phyloP scores from a whole-genome alignment of 2,329 filamentous ascomycete species.

The Monosporascus sp. region DNA sequence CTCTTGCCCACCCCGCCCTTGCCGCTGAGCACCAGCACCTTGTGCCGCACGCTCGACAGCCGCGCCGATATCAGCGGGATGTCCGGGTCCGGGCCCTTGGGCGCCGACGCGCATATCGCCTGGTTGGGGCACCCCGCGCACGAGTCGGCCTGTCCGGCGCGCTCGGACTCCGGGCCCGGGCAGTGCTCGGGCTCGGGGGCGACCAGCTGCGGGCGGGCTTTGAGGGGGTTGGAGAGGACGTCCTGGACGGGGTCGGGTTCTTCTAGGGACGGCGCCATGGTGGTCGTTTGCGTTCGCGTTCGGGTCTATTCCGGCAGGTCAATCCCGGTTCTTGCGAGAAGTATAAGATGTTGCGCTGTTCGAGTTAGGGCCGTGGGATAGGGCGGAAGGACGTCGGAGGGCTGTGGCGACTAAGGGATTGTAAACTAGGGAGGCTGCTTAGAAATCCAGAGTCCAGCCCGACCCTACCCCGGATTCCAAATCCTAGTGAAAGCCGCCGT shows the following conservation, averaged over 20 bases:
- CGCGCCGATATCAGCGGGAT: constrained; percentile 82
- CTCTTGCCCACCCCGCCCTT: constrained; percentile 97
- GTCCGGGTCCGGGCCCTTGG: constrained; percentile 93
- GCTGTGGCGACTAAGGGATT: no score
- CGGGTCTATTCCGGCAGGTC: not conserved
- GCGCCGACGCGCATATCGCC: constrained; percentile 85
- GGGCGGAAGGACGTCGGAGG: no score
- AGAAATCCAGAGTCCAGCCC: no score
- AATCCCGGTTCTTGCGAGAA: no score
- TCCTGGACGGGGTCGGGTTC: constrained; percentile 61
- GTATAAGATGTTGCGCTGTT: no score
- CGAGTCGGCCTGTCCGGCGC: constrained; percentile 67
- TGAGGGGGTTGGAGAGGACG: constrained; percentile 70
- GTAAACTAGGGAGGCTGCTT: no score
- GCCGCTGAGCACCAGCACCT: constrained; percentile 86
- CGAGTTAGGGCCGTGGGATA: no score
- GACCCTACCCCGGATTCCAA: no score
- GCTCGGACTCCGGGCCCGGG: constrained; percentile 77
- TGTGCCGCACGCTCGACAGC: constrained; percentile 77
- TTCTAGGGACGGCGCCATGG: constrained; percentile 79
- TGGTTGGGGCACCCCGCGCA: constrained; percentile 97
- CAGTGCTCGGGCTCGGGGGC: constrained; percentile 97
- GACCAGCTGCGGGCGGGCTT: constrained; percentile 76
- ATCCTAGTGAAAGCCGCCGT: no score
- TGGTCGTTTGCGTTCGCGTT: not conserved